Percentiles rank a stretch among this genome's conserved stretches.
Conservation (phyloP, 2,329 filamentous ascomycete genomes). For the Dothiorella sarmentorum region DNA sequence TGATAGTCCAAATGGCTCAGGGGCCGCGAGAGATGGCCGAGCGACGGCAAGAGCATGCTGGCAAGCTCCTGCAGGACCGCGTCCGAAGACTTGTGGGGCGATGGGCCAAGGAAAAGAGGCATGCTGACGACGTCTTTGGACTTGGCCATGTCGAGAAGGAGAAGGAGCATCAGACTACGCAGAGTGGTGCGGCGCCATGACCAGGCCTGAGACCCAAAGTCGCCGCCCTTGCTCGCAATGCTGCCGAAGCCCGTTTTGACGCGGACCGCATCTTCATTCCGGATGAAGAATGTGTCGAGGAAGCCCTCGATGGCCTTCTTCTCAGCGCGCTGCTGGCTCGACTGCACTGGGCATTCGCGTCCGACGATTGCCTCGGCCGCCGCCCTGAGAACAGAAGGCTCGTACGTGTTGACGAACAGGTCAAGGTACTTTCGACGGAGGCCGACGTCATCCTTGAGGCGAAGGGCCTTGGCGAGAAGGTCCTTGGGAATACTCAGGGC, state of each 20-base stretch:
- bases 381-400: conserved; percentile 48
- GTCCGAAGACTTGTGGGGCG: conserved; percentile 55
- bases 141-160: conserved; percentile 57
- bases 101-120: conserved; percentile 52
- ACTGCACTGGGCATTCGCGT: conserved; percentile 44
- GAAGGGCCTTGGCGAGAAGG: conserved; percentile 42
- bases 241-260: conserved; percentile 36
- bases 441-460: conserved; percentile 56
- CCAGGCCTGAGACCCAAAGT: conserved; percentile 44
- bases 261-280: conserved; percentile 53
- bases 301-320: conserved; percentile 50
- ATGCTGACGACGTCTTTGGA: conserved; percentile 32
- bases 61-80: conserved; percentile 52
- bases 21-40: conserved; percentile 55
- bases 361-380: conserved; percentile 59
- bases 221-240: conserved; percentile 36
- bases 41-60: conserved; percentile 54
- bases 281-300: conserved; percentile 56
- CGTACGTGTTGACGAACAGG: conserved; percentile 58
- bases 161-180: conserved; percentile 58
- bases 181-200: conserved; percentile 55
- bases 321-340: conserved; percentile 33
- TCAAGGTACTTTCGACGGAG: conserved; percentile 55
- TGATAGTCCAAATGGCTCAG: conserved; percentile 57
- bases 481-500: conserved; percentile 56